These are phyloP conservation scores for Chaetomiaceae sp. DNA, from an alignment of 2,329 filamentous ascomycete species.

Conservation along the genomic window DNA sequence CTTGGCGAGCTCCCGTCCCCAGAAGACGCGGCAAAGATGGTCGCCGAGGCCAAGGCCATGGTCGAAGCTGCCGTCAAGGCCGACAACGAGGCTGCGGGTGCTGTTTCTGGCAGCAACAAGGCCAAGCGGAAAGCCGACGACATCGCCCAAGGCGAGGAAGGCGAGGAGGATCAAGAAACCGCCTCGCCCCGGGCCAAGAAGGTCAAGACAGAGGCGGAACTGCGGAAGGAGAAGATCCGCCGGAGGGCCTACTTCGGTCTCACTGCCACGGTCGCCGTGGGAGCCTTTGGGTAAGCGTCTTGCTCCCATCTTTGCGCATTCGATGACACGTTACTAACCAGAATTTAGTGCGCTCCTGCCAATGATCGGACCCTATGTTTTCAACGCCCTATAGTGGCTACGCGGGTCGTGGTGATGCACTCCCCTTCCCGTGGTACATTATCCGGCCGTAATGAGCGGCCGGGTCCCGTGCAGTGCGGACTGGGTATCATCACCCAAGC, in stretches of 20 bases:
- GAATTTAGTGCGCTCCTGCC: slow-evolving; percentile 24
- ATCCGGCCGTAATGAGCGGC: no score
- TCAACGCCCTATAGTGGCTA: slow-evolving; percentile 21
- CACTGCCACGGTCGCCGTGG: slow-evolving; percentile 68
- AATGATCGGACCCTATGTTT: slow-evolving; percentile 23
- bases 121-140: slow-evolving; percentile 27
- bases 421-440: no score
- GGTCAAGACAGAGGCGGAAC: slow-evolving; percentile 71
- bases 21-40: slow-evolving; percentile 76
- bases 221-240: slow-evolving; percentile 81
- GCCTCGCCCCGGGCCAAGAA: slow-evolving; percentile 61
- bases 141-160: slow-evolving; percentile 23
- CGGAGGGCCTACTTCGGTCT: slow-evolving; percentile 82
- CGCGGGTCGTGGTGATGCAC: no score
- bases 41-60: slow-evolving; percentile 83
- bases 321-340: slow-evolving; percentile 3
- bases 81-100: slow-evolving; percentile 33
- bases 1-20: slow-evolving; percentile 65
- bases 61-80: slow-evolving; percentile 59
- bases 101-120: slow-evolving; percentile 18
- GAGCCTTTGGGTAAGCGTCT: slow-evolving; percentile 68
- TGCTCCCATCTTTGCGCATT: neutral
- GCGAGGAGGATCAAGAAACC: slow-evolving; percentile 37
- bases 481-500: neutral
- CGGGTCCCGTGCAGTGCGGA: neutral